phyloP scores from a whole-genome alignment of 768 basidiomycete genomes.

The Aureoboletus auriporus region DNA sequence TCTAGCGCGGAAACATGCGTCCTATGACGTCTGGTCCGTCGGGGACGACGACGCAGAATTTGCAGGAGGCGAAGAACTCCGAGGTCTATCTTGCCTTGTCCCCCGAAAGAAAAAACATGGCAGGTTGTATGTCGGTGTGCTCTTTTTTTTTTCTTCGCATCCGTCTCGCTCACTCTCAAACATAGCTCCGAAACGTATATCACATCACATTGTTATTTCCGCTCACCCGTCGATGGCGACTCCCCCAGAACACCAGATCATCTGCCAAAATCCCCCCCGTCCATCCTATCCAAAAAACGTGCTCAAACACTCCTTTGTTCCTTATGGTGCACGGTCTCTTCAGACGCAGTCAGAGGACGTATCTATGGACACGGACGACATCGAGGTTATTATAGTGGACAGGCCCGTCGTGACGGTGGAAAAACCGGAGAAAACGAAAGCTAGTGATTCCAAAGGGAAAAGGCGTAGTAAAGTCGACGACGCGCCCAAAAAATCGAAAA shows the following conservation, averaged over 20 bases:
- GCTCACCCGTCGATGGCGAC: conserved; percentile 40
- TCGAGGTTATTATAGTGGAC: conserved; percentile 20
- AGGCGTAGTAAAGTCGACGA: conserved; percentile 52
- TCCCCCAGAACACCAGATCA: conserved; percentile 8
- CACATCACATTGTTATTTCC: conserved; percentile 55
- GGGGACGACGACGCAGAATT: conserved; percentile 35
- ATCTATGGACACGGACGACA: conserved; percentile 23
- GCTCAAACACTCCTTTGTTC: conserved; percentile 61
- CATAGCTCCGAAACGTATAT: conserved; percentile 55
- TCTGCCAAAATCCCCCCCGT: conserved; percentile 51
- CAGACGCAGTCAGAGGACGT: conserved; percentile 1
- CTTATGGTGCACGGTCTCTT: conserved; percentile 47
- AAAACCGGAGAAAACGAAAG: conserved; percentile 2
- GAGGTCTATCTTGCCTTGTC: conserved; percentile 55
- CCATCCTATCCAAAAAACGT: conserved; percentile 55
- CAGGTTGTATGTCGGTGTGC: conserved; percentile 51
- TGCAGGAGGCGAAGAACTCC: conserved; percentile 61
- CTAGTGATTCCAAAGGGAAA: conserved; percentile 29
- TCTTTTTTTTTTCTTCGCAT: conserved; percentile 15
- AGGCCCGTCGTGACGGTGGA: conserved; percentile 6
- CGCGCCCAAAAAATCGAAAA: conserved; percentile 46
- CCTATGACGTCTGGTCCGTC: conserved; percentile 66
- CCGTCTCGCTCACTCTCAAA: conserved; percentile 37
- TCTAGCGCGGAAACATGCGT: conserved; percentile 48
- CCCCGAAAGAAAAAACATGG: conserved; percentile 61